Evolutionary conservation across 2,329 filamentous ascomycete genomes (phyloP), one percentile per base, ranked within the genome.

Genomic region (Botrytis byssoidea): DNA sequence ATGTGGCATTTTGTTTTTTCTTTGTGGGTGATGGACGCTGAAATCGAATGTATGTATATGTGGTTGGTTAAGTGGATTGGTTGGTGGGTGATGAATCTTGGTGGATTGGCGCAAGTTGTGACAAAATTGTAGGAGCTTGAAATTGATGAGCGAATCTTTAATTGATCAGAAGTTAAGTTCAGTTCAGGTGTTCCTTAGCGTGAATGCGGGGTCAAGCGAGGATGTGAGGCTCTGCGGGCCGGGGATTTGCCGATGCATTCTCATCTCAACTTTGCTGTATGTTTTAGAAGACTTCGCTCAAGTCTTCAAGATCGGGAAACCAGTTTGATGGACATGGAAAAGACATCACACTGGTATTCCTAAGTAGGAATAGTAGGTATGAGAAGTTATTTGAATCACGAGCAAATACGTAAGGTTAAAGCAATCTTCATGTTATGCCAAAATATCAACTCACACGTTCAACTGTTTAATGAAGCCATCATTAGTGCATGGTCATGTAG

Each of bases 1-100:
- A 82, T 92, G 90, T 4, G 92, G 91, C 95, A 97, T 97, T 78
- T 84, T 79, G 37, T 42, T 25, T 55, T 22, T 55, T 10, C n/a
- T 22, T 16, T 57, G 32, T 46, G 5, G 8, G 40, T 4, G 32
- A 55, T 29, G 1, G 18, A 37, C 32, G 22, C 35, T 25, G 63
- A 22, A 10, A 66, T 66, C 20, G 14, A 2, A 22, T 20, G 35
- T 42, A 25, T 14, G 44, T 57, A 16, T 57, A 7, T 22, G 35
- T 57, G 18, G 65, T 68, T 37, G 61, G 35, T 29, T 35, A 9
- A 22, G 16, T 29, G 20, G 20, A n/a, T 42, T 12, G 44, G 2
- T 37, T 14, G 9, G 66, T 55, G 25, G 46, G 6, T 57, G 4
- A 18, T 55, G 35, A 68, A 10, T 0, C 20, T 29, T 32, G 20